Evolutionary conservation across 2,329 filamentous ascomycete genomes (phyloP), one percentile per base, ranked within the genome.

Genomic region (Incumbomyces lentus): DNA sequence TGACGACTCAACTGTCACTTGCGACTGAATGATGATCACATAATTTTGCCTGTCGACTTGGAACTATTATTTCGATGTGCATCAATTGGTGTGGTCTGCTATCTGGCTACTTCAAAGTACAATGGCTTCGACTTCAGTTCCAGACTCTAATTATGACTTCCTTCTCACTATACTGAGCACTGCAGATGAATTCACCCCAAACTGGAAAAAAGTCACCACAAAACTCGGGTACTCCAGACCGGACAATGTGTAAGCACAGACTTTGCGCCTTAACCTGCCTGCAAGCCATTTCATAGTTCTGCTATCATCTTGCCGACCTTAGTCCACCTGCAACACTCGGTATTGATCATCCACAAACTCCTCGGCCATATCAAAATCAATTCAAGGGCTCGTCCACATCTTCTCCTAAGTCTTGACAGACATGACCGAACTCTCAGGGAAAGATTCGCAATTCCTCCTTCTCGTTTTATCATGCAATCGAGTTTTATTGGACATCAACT

Each of bases 361-460:
- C 12, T 26, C 18, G 6, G 7, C 19, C 31, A 11, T 6, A 44
- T 36, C 40, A 7, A 13, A n/a, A 4, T 26, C 22, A 26, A 26
- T 8, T 26, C 22, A 26, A 26, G 22, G 22, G 8, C 22, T 26
- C 22, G 22, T 26, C 8, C 8, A 26, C 22, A 4, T 26, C 22
- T 26, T 8, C 8, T 26, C 4, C 4, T 26, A 26, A 26, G n/a
- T n/a, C 22, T 26, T 26, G 22, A 26, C 22, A 32, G 17, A 19
- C 7, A 45, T 45, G 42, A n/a, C 33, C 13, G 42, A 45, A 14
- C 19, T 34, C 13, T 30, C 31, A 10, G 33, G 36, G 3, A 44
- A 44, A 38, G 33, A 30, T 30, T 22, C 38, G 16, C n/a, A 45
- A 12, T 45, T 45, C 33, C 36, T 45, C 22, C 33, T 45, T 22